Conservation (phyloP, 169 alveolate genomes). For the Plasmodium malariae region DNA sequence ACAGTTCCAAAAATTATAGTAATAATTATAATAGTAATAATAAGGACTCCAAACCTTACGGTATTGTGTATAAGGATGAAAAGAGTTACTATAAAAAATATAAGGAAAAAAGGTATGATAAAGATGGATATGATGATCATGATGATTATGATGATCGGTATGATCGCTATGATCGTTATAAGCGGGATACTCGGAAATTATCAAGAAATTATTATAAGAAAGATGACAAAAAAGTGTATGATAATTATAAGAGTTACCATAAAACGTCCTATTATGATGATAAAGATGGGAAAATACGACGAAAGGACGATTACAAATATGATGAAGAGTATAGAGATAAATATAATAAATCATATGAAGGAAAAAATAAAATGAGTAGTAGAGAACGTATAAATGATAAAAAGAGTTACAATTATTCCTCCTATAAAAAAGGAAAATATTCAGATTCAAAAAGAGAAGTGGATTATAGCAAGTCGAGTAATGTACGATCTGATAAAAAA, state of each 20-base stretch:
- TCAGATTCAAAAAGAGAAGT: constrained; percentile 20
- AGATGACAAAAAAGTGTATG: constrained; percentile 19
- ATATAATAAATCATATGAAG: constrained; percentile 27
- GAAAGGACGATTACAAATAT: constrained; percentile 4
- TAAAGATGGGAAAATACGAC: background rate
- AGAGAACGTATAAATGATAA: constrained; percentile 24
- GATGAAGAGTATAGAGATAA: background rate
- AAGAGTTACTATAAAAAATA: constrained; percentile 8
- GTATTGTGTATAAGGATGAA: constrained; percentile 7
- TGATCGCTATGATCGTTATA: background rate
- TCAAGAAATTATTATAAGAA: constrained; percentile 13
- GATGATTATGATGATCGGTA: background rate
- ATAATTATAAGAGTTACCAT: background rate
- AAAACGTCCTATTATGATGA: background rate
- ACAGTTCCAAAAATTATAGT: constrained; percentile 5
- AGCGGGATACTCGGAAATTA: constrained; percentile 1
- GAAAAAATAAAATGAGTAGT: constrained; percentile 8
- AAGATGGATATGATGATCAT: constrained; percentile 1
- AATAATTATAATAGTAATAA: no score
- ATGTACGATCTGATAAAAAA: constrained; percentile 7
- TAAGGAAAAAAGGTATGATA: background rate
- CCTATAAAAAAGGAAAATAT: constrained; percentile 18
- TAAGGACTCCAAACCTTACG: background rate
- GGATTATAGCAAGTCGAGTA: constrained; percentile 12
- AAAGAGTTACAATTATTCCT: background rate